Conservation (phyloP, 2,329 filamentous ascomycete species). For the Pseudogymnoascus sp. region DNA sequence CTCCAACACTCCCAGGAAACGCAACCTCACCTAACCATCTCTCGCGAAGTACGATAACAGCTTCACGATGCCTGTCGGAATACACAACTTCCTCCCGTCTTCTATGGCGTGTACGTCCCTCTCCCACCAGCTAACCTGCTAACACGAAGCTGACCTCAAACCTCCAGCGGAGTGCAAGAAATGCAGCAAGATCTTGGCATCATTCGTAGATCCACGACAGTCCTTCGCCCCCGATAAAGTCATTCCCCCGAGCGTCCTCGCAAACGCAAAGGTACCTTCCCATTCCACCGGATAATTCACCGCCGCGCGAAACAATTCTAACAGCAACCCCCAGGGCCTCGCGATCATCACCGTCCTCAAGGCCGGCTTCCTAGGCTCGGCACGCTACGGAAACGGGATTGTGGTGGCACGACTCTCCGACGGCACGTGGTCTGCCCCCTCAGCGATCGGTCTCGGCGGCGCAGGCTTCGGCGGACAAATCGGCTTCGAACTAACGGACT, state of each 20-base stretch:
- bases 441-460: slow-evolving; percentile 71
- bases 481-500: slow-evolving; percentile 81
- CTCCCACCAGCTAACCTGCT: slow-evolving; percentile 13
- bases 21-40: slow-evolving; percentile 3
- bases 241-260: slow-evolving; percentile 83
- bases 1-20: background rate
- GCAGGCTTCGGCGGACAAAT: slow-evolving; percentile 81
- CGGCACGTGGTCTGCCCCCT: slow-evolving; percentile 73
- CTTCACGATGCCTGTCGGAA: slow-evolving; percentile 36
- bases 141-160: slow-evolving; percentile 15
- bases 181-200: slow-evolving; percentile 87
- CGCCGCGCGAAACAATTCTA: slow-evolving; percentile 8
- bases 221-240: slow-evolving; percentile 94
- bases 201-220: slow-evolving; percentile 89
- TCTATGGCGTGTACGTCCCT: slow-evolving; percentile 56
- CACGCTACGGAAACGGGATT: slow-evolving; percentile 71
- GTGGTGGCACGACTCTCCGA: slow-evolving; percentile 72
- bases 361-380: slow-evolving; percentile 76
- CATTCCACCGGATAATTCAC: slow-evolving; percentile 10
- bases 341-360: slow-evolving; percentile 82
- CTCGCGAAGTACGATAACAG: slow-evolving; percentile 6
- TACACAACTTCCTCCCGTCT: slow-evolving; percentile 59
- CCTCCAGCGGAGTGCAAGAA: slow-evolving; percentile 87
- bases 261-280: slow-evolving; percentile 70
- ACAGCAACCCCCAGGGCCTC: slow-evolving; percentile 48